A percentile compares a stretch with the other conserved stretches of the same genome.
Conservation (phyloP, 805 yeast genomes). For the Saccharomycopsis schoenii region DNA sequence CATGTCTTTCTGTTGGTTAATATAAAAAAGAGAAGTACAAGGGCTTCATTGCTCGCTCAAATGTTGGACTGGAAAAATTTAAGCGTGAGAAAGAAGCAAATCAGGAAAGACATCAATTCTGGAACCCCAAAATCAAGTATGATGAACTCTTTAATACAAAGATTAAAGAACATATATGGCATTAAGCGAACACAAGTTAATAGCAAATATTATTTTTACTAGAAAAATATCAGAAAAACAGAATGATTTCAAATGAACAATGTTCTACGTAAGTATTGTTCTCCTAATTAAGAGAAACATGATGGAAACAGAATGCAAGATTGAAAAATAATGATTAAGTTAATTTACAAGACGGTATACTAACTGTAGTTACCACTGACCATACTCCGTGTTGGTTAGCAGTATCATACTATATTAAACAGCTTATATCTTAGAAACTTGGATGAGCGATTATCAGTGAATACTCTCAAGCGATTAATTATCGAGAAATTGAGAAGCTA, state of each 20-base stretch:
- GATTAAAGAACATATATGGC: too few relatives aligned
- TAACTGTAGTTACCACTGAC: background rate
- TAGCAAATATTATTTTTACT: too few relatives aligned
- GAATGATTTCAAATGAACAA: background rate
- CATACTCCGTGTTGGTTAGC: background rate
- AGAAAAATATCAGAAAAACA: background rate
- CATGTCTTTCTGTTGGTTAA: background rate
- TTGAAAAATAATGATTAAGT: background rate
- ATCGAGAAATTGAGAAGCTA: slow-evolving; percentile 32
- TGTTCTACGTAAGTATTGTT: background rate
- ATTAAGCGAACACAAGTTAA: too few relatives aligned
- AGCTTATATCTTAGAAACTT: slow-evolving; percentile 53
- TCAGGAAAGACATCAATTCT: background rate
- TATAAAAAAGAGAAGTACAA: too few relatives aligned
- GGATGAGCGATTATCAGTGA: slow-evolving; percentile 55
- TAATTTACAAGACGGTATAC: background rate
- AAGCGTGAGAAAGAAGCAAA: background rate
- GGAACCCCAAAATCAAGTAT: background rate
- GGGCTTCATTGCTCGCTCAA: background rate
- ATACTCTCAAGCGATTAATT: slow-evolving; percentile 34
- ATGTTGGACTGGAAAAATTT: background rate
- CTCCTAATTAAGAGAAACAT: background rate
- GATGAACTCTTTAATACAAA: background rate
- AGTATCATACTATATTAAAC: background rate
- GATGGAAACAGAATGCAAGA: background rate